Conservation (phyloP, 1,139 yeast genomes). For the Geotrichum australiense region DNA sequence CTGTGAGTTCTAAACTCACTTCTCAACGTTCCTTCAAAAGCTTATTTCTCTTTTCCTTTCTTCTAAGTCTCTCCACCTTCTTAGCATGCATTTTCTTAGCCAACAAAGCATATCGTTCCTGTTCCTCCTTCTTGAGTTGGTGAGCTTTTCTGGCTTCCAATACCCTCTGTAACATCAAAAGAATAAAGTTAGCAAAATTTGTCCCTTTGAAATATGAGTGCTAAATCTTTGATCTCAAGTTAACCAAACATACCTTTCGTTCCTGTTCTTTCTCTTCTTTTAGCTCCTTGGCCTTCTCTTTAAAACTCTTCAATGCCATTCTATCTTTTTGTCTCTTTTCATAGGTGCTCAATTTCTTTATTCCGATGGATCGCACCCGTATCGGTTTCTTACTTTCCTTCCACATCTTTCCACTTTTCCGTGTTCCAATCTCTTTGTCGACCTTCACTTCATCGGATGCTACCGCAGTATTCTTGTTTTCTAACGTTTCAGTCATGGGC, state of each 20-base stretch:
- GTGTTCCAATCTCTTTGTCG: conserved; percentile 8
- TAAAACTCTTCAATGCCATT: conserved; percentile 27
- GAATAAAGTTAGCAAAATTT: not conserved
- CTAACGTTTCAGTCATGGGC: too few relatives aligned
- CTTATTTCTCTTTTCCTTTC: conserved; percentile 40
- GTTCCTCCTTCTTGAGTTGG: conserved; percentile 37
- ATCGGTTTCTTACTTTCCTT: conserved; percentile 33
- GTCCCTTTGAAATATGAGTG: not conserved
- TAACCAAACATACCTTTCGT: conserved; percentile 22
- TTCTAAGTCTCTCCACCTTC: conserved; percentile 36
- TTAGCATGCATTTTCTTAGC: conserved; percentile 39
- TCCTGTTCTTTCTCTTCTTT: conserved; percentile 35
- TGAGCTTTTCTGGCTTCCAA: conserved; percentile 33
- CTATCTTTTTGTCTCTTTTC: conserved; percentile 31
- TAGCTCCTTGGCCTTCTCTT: conserved; percentile 34
- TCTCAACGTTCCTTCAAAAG: conserved; percentile 38
- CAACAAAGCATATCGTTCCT: conserved; percentile 37
- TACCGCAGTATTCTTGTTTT: not conserved
- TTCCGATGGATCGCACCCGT: conserved; percentile 27
- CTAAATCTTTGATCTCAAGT: not conserved
- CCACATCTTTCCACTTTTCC: conserved; percentile 32
- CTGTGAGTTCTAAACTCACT: not conserved
- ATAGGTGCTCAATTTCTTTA: conserved; percentile 30
- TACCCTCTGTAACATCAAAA: conserved; percentile 16
- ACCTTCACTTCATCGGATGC: not conserved